Evolutionary conservation across 208 protist genomes (phyloP), one percentile per base, ranked within the genome.

Genomic region (Acanthamoeba comandoni): DNA sequence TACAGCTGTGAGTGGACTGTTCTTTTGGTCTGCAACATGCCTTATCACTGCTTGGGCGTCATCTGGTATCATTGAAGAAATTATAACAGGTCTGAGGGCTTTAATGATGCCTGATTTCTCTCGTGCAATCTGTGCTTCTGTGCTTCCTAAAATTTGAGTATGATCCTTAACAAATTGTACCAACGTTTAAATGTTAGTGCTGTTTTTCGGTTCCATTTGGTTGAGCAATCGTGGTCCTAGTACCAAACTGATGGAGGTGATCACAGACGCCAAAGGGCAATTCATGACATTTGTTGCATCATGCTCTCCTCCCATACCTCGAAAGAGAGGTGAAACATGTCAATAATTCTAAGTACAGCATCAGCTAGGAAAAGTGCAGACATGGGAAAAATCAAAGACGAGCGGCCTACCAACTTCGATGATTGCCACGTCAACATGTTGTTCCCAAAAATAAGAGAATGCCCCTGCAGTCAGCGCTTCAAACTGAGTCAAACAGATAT

Each of bases 281-380:
- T 64, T 52, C 11, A 35, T 84, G n/a, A 84, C 73, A 31, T 84
- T 84, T 9, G 73, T 84, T 19, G 48, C 31, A 52, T 84, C 73
- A 17, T 35, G n/a, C 12, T 15, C 22, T 15, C 73, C 73, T 9
- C 73, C 73, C 73, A 84, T n/a, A 17, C 73, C 73, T 62, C 24
- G 19, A n/a, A 1, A n/a, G 55, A n/a, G n/a, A n/a, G n/a, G n/a
- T n/a, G n/a, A n/a, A n/a, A n/a, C n/a, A n/a, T n/a, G n/a, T n/a
- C n/a, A n/a, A n/a, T n/a, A n/a, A n/a, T n/a, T n/a, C n/a, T n/a
- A n/a, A n/a, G n/a, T n/a, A n/a, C n/a, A n/a, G n/a, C n/a, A n/a
- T n/a, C n/a, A 26, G 0, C 8, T 2, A 26, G 11, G 9, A n/a
- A 26, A 11, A 35, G 5, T 17, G 31, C 60, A 67, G 24, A 26